Base-by-base conservation (phyloP, 1,284 basidiomycete genomes). In the Sporisorium scitamineum region DNA sequence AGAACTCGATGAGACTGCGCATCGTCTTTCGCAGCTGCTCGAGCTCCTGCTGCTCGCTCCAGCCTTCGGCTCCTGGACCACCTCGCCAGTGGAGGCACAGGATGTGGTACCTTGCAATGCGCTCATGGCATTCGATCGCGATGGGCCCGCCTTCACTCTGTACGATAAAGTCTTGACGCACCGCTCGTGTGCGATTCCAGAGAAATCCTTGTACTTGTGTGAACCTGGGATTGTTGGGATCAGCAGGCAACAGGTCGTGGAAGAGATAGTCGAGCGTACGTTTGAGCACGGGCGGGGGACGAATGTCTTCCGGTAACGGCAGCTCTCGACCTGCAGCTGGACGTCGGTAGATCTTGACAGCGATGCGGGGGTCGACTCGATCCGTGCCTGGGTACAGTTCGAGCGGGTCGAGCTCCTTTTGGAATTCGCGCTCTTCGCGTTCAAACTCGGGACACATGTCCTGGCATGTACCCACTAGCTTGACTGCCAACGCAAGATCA, bases 401-500 rank as follows among this genome's bases (percentile, higher is more conserved):
- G 88, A 92, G 92, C 70, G 91, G 90, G 79, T 94, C 92, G 1
- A 97, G 88, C 80, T 95, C 94, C 82, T 93, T 93, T 81, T 96
- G 93, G 65, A 91, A 90, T 85, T 98, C 94, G 50, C 96, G 89
- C 79, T 94, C 90, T 84, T 96, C 94, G 22, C 92, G 89, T 86
- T 99, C 96, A 80, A 94, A 96, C 55, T 92, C 91, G 6, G 94
- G 93, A 85, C 96, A 98, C 94, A 98, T 97, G 72, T 93, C 92
- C 86, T 89, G 87, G 83, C 96, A 98, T 1, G 93, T 95, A 20
- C 96, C 96, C 14, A 93, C 89, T 80, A 98, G 91, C 32, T 92
- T 92, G 60, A 95, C 93, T 3, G 96, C 95, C 69, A 95, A 92
- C 69, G 92, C 92, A 8, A 97, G 89, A 26, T 92, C 89, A 74